A percentile compares a stretch with the other conserved stretches of the same genome.
These are phyloP conservation scores for Lignosus rhinocerotis DNA, from an alignment of 1,284 basidiomycete species.

Conservation along the genomic window DNA sequence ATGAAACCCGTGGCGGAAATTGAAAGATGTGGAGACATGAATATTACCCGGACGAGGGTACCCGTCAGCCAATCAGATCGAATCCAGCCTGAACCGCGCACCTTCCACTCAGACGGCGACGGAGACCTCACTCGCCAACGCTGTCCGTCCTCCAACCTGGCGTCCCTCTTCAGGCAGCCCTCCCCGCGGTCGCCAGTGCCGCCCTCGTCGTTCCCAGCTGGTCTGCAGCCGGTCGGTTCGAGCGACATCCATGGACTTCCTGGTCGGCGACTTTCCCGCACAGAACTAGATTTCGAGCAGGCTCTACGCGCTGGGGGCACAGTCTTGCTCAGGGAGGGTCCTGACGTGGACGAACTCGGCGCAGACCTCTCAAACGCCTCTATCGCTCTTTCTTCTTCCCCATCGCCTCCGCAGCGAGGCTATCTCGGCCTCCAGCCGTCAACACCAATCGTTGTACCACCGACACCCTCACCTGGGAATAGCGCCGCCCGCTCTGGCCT, in stretches of 20 bases:
- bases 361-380: slow-evolving; percentile 38
- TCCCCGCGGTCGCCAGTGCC: slow-evolving; percentile 48
- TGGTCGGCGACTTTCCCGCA: slow-evolving; percentile 52
- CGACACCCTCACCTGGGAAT: slow-evolving; percentile 48
- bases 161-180: slow-evolving; percentile 38
- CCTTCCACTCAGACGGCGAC: slow-evolving; percentile 18
- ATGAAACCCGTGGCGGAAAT: no score
- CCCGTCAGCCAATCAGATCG: slow-evolving; percentile 8
- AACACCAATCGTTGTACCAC: slow-evolving; percentile 57
- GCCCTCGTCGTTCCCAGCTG: slow-evolving; percentile 51
- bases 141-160: slow-evolving; percentile 27
- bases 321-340: slow-evolving; percentile 62
- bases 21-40: not conserved
- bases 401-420: slow-evolving; percentile 31
- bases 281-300: slow-evolving; percentile 78
- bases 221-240: slow-evolving; percentile 55
- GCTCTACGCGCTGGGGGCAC: slow-evolving; percentile 67
- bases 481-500: slow-evolving; percentile 29
- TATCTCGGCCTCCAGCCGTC: slow-evolving; percentile 36
- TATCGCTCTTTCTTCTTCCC: slow-evolving; percentile 29
- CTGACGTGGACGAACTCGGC: slow-evolving; percentile 68
- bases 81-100: slow-evolving; percentile 4
- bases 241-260: slow-evolving; percentile 44
- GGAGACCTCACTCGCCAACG: slow-evolving; percentile 10
- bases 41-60: not conserved